Evolutionary conservation across 106 monocot genomes (phyloP).

Genomic region (Cymbidium sinense): DNA sequence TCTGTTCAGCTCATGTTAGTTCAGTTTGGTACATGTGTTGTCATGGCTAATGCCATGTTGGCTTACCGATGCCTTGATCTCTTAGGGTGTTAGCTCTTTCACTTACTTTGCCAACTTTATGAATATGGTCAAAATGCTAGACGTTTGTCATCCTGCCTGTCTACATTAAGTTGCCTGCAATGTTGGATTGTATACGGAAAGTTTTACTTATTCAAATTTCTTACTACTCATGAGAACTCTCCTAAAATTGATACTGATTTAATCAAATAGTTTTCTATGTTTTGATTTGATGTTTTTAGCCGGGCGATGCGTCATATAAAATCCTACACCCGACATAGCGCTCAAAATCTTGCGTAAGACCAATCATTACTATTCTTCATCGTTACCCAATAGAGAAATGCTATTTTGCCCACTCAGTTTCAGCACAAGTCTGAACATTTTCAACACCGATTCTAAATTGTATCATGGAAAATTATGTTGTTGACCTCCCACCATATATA

Average conservation of each 20-base stretch:
- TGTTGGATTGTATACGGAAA: background rate
- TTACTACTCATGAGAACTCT: background rate
- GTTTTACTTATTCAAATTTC: background rate
- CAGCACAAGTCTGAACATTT: background rate
- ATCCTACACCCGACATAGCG: conserved; percentile 79
- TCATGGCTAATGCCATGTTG: background rate
- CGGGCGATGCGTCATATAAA: conserved; percentile 98
- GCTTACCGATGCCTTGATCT: background rate
- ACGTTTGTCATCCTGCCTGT: background rate
- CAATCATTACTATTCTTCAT: conserved; percentile 1
- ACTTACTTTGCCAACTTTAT: background rate
- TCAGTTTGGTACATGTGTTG: background rate
- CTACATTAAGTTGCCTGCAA: background rate
- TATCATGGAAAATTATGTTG: background rate
- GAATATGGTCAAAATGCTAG: background rate
- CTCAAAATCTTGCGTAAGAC: conserved; percentile 90
- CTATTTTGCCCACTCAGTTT: background rate
- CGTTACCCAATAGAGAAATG: background rate
- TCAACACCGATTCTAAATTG: background rate
- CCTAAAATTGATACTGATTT: background rate
- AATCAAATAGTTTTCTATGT: conserved; percentile 7
- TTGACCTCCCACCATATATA: background rate
- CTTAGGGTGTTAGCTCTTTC: background rate
- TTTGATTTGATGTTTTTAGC: conserved; percentile 40
- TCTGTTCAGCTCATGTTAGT: background rate